Base-by-base conservation (phyloP, 345 rosid species). In the Eucalyptus tenuipes region DNA sequence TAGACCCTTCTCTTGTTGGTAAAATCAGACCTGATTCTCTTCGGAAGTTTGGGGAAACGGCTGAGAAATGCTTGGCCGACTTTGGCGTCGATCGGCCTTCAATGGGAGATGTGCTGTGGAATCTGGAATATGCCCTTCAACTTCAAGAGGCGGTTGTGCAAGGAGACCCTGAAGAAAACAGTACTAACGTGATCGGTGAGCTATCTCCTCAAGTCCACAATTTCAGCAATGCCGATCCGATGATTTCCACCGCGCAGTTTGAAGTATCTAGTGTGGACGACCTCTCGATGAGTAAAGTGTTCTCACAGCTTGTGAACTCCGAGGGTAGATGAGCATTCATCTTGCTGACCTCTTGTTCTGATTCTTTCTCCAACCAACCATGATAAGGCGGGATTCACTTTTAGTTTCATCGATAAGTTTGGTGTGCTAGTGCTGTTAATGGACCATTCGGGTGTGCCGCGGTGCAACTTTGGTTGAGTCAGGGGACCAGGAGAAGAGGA, bases 21-120 rank as follows among this genome's bases (percentile, higher is more conserved):
- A 94, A 94, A 87, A 91, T 97, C 49, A 90, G 89, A 81, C 93
- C 96, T 0, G 96, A 96, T 92, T 97, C 99, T 18, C 97, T 97
- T 4, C 91, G 97, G 81, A 97, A 95, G 92, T 95, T 95, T 18
- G 97, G 95, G 86, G 98, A 97, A 92, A 95, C 98, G 47, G 99
- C 94, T 5, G 99, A 95, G 93, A 97, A 97, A 86, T 97, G 99
- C 93, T 93, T 96, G 90, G 97, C 98, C 20, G 99, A 95, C 45
- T 93, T 20, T 44, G 99, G 98, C 33, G 96, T 96, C 4, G 97
- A 95, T 90, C 93, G 98, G 87, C 98, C 98, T 86, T 93, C 98
- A 3, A 95, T 97, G 97, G 98, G 96, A 91, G 99, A 96, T 88
- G 98, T 96, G 61, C 89, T 96, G 88, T 96, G 99, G 99, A 97